Base-by-base conservation (phyloP, 768 basidiomycete genomes). In the Fistulinella prunicolor region DNA sequence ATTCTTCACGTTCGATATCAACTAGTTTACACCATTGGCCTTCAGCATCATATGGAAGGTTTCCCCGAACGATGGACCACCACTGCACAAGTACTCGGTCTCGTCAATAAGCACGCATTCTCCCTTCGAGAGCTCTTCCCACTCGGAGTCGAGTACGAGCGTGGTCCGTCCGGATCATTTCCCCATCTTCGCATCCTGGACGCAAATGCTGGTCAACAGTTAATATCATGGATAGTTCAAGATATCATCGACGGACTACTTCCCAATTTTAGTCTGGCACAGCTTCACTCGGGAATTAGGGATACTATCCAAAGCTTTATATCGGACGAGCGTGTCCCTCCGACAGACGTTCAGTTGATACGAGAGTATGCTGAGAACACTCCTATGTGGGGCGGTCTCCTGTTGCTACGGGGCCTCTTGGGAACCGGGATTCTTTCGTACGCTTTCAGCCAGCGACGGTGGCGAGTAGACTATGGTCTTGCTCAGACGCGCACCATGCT, bases 1-100 rank as follows among this genome's bases (percentile, higher is more conserved):
- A 67, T 78, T 23, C 65, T 80, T 6, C 69, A 72, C 42, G 70
- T 73, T 35, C 65, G 69, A 0, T 78, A 79, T 53, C 76, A 79
- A 48, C 57, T 80, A 9, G 62, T 80, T 3, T 80, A 79, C 42
- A 74, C 77, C 0, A 58, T 70, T 24, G 75, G 74, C 36, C 30
- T 20, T 10, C 35, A 36, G 17, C 35, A 36, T 17, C n/a, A n/a
- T 36, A 19, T 36, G 35, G 35, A 36, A 13, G 35, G 35, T 10
- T 36, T 13, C 10, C 35, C 35, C 5, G 35, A 36, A 19, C 35
- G 35, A 36, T 36, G 35, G 35, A 36, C 35, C 7, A 36, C 35
- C 17, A 36, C 17, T 8, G n/a, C 12, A 36, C 35, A 13, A 19
- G 17, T 36, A 4, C 35, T 36, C 13, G 6, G n/a, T 10, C 35